Base-by-base conservation (phyloP, 495 filamentous ascomycete species). In the Lepraria neglecta region DNA sequence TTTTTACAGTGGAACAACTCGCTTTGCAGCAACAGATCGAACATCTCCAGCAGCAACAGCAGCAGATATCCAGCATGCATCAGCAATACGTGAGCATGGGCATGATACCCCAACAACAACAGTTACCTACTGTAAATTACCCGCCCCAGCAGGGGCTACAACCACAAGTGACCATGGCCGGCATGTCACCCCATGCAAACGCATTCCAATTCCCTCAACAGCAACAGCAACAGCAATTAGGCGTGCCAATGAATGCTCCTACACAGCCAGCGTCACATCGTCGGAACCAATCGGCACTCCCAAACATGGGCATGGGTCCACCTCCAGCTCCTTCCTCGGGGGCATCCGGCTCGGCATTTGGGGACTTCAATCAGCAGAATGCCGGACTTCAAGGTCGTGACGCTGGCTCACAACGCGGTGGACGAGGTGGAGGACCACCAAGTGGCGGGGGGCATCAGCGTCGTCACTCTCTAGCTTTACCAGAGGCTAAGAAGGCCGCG, bases 11-110 rank as follows among this genome's bases (percentile, higher is more conserved):
- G 90, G 94, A 97, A 81, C 95, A 97, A 86, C 82, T 97, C 67
- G 91, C 94, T 70, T 88, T 98, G 74, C 92, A 96, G 74, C 94
- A 97, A 79, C 94, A 98, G 75, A 97, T 97, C 71, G 92, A 98
- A 76, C 80, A 92, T 75, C 83, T 98, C 66, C 94, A 98, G 76
- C 91, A 95, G 72, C 95, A 97, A 71, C 94, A 98, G 70, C 95
- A 97, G 75, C 95, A 97, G 71, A 95, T 97, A 73, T 88, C 92
- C 71, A 89, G 88, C 58, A 91, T 90, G 56, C 91, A 97, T 67
- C 92, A 95, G 74, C 92, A 97, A 72, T 97, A 96, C 76, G 88
- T 95, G 62, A 94, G 95, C 72, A 92, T 97, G 88, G 90, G 90
- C 66, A 86, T 97, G 78, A 81, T 98, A 65, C 87, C 85, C 61